A percentile compares a stretch with the other conserved stretches of the same genome.
Evolutionary conservation across 129 eudicot species (phyloP).

Genomic region (Mikania micrantha): DNA sequence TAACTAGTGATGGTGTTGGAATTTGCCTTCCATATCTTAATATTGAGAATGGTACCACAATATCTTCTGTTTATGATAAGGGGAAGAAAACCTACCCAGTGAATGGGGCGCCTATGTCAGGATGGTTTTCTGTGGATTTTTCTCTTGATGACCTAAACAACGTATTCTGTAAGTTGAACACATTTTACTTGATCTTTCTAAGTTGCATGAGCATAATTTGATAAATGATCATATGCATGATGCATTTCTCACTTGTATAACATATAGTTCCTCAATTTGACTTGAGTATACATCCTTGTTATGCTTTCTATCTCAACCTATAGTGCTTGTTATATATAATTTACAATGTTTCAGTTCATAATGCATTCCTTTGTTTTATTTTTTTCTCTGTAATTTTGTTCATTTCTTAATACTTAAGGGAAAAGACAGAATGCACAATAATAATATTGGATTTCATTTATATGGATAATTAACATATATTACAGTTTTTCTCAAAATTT

Average conservation of each 20-base stretch:
- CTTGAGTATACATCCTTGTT: background rate
- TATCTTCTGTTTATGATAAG: background rate
- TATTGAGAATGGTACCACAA: slow-evolving; percentile 38
- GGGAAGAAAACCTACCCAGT: slow-evolving; percentile 41
- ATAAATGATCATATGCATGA: background rate
- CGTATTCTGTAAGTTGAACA: slow-evolving; percentile 48
- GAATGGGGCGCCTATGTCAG: slow-evolving; percentile 36
- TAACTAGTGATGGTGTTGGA: slow-evolving; percentile 50
- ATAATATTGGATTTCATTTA: background rate
- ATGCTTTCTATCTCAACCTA: background rate
- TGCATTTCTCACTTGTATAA: slow-evolving; percentile 9
- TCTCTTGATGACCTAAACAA: slow-evolving; percentile 40
- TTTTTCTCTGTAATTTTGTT: too few relatives aligned
- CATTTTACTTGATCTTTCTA: background rate
- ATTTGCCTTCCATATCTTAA: slow-evolving; percentile 48
- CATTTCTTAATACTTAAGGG: background rate
- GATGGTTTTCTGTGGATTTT: slow-evolving; percentile 64
- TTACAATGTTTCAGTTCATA: background rate
- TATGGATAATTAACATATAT: background rate
- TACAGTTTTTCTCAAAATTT: background rate
- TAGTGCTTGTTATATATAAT: background rate
- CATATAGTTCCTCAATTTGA: slow-evolving; percentile 5
- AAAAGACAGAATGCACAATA: background rate
- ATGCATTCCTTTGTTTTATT: background rate
- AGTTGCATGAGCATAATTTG: background rate